Base-by-base conservation (phyloP, 2,329 filamentous ascomycete genomes). In the Hortaea sp. region DNA sequence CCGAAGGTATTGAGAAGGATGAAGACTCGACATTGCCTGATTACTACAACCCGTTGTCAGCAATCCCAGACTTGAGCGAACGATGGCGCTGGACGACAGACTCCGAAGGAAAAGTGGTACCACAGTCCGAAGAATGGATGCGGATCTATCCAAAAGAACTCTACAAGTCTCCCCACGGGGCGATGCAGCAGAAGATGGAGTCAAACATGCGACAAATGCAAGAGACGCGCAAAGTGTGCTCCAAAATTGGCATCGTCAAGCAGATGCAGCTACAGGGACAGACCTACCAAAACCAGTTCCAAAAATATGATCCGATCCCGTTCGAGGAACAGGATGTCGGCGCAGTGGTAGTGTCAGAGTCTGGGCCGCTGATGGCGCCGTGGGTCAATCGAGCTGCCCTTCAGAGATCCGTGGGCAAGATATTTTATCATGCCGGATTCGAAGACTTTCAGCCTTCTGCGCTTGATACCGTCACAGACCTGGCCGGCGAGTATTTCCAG, bases 251-350 rank as follows among this genome's bases (percentile, higher is more conserved):
- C 42, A 88, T 98, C 51, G 92, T 98, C 63, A 98, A 97, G 71
- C 92, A 98, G 69, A 98, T 98, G 92, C 92, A 98, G 68, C 80
- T 97, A 45, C 92, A 98, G 29, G 47, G 44, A 6, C 57, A 92
- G 85, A 85, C 94, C 63, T 98, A 98, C 63, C 85, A 89, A 60
- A 98, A 98, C 61, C 92, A 98, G 65, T 98, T 98, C 59, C 88
- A 90, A 53, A 95, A 95, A 68, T 95, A 94, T 62, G 87, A 95
- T 52, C 85, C 85, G 1, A 84, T 90, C 61, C 86, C 88, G 0
- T 95, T 98, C 52, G 69, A 83, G 12, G 92, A 98, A 67, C 76
- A 79, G 38, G 92, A 97, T 60, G 81, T 92, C 44, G 83, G 88
- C 43, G 79, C 88, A n/a, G 84, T 92, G 61, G 90, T 95, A 46